phyloP scores from a whole-genome alignment of 768 basidiomycete genomes.

The Dentipellis fragilis region DNA sequence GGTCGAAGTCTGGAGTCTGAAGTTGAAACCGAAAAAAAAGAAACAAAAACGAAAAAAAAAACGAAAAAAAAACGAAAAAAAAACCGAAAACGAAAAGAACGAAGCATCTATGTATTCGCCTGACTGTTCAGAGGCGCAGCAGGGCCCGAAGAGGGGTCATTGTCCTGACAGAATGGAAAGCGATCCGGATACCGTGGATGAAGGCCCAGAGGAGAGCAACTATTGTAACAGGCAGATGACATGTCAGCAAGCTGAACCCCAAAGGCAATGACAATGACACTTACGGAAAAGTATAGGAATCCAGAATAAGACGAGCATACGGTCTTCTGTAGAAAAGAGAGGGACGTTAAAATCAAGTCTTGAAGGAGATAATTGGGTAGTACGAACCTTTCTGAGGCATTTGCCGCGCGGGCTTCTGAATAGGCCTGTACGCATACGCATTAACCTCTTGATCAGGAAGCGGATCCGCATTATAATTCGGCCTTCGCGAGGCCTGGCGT shows the following conservation, averaged over 20 bases:
- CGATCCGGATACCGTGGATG: conserved; percentile 16
- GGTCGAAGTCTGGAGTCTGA: too few relatives aligned
- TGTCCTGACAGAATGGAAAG: conserved; percentile 10
- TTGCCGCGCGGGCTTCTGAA: conserved; percentile 30
- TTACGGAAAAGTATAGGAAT: conserved; percentile 72
- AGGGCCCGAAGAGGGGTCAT: conserved; percentile 9
- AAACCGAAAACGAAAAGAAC: background rate
- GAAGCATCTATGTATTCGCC: background rate
- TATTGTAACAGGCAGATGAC: conserved; percentile 4
- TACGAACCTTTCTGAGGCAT: conserved; percentile 61
- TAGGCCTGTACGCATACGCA: conserved; percentile 54
- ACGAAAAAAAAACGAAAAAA: background rate
- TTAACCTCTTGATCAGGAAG: conserved; percentile 61
- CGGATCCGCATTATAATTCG: conserved; percentile 36
- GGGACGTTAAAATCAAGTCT: background rate
- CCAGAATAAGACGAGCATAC: conserved; percentile 82
- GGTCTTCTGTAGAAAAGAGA: conserved; percentile 49
- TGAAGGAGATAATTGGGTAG: background rate
- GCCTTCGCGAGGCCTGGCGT: conserved; percentile 21
- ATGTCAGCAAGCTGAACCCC: background rate
- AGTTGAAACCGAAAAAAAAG: too few relatives aligned
- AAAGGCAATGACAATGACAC: conserved; percentile 25
- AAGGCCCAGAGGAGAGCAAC: conserved; percentile 26
- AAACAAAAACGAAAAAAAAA: background rate
- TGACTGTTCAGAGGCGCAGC: conserved; percentile 7